Conservation (phyloP, 2,329 filamentous ascomycete genomes). For the Cladosporium sp. region DNA sequence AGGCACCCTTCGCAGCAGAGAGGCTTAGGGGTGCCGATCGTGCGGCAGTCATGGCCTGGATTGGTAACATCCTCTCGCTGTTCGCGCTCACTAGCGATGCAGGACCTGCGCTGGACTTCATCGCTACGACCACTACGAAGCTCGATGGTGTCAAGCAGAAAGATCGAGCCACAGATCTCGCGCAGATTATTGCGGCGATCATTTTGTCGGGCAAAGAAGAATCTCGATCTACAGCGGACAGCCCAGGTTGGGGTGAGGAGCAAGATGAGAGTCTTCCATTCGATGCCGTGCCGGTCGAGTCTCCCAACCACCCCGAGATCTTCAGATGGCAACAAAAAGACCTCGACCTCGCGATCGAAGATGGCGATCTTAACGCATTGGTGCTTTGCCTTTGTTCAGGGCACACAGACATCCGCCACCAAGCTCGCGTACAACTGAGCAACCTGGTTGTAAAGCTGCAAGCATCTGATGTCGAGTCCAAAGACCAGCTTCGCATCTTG, state of each 20-base stretch:
- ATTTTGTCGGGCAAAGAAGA: neutral
- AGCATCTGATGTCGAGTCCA: conserved; percentile 67
- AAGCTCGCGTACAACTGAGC: conserved; percentile 66
- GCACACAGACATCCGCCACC: conserved; percentile 70
- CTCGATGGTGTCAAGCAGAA: neutral
- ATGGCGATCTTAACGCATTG: conserved; percentile 66
- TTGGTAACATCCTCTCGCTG: conserved; percentile 1
- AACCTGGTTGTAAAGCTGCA: conserved; percentile 55
- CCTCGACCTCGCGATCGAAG: conserved; percentile 72
- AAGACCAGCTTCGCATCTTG: conserved; percentile 73
- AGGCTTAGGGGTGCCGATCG: conserved; percentile 10
- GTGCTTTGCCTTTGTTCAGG: conserved; percentile 72
- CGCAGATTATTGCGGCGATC: neutral
- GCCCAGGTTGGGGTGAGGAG: neutral
- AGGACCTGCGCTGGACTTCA: neutral
- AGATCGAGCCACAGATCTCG: neutral
- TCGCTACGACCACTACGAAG: neutral
- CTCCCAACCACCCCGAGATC: conserved; percentile 44
- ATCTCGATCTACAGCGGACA: neutral
- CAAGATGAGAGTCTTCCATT: conserved; percentile 21
- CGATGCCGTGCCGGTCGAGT: conserved; percentile 37
- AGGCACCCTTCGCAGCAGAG: conserved; percentile 59
- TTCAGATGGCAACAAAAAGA: conserved; percentile 70
- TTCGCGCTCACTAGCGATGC: neutral
- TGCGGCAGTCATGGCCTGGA: conserved; percentile 17